These are phyloP conservation scores for Clonostachys solani DNA, from an alignment of 2,329 filamentous ascomycete species.

Conservation along the genomic window DNA sequence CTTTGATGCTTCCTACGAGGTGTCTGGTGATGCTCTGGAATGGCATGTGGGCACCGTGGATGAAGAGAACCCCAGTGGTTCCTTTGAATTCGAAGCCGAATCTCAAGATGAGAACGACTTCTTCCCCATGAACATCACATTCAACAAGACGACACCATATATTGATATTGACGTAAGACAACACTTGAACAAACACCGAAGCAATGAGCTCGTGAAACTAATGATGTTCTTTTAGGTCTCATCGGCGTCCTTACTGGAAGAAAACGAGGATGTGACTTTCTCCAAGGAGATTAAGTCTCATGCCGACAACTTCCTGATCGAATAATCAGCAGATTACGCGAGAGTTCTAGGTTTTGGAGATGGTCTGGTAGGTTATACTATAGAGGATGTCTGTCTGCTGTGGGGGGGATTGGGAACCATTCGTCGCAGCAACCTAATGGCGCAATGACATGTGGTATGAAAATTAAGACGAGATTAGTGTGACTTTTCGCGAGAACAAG, in stretches of 20 bases:
- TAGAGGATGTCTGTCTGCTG: no score
- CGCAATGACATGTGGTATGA: not conserved
- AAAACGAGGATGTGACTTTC: conserved; percentile 76
- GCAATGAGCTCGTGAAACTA: conserved; percentile 10
- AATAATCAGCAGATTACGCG: conserved; percentile 41
- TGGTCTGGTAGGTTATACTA: no score
- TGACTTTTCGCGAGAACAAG: not conserved
- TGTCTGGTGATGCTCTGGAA: conserved; percentile 86
- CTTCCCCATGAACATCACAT: conserved; percentile 94
- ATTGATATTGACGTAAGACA: conserved; percentile 87
- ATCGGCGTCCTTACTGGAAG: conserved; percentile 66
- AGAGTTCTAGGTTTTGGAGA: not conserved
- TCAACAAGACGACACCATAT: conserved; percentile 81
- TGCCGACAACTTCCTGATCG: conserved; percentile 73
- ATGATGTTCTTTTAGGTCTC: conserved; percentile 42
- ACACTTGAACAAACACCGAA: no score
- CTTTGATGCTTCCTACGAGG: conserved; percentile 92
- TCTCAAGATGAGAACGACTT: conserved; percentile 88
- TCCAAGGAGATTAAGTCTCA: conserved; percentile 76
- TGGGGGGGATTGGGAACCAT: not conserved
- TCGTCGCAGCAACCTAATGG: not conserved
- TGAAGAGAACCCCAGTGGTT: conserved; percentile 75
- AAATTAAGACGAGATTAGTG: not conserved
- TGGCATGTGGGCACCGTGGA: conserved; percentile 90
- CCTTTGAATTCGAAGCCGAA: conserved; percentile 93